Percentiles rank a stretch among this genome's conserved stretches.
phyloP scores from a whole-genome alignment of 176 grass and related monocot genomes.

The Phragmites australis region DNA sequence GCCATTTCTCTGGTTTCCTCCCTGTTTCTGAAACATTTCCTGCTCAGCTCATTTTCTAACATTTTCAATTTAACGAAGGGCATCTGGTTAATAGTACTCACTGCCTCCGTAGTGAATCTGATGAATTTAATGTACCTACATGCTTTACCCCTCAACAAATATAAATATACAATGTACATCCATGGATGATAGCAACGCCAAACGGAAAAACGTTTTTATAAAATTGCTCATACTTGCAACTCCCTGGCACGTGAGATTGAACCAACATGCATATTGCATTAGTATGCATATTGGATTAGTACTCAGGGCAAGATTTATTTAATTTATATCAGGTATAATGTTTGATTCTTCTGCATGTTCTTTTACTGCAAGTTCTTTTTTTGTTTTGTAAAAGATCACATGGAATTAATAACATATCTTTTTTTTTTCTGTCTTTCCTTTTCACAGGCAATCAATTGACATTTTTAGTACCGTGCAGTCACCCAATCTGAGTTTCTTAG shows the following conservation, averaged over 20 bases:
- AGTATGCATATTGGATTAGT: background rate
- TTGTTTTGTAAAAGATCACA: no score
- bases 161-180: no score
- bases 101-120: no score
- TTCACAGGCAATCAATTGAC: constrained; percentile 88
- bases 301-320: no score
- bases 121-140: no score
- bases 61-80: background rate
- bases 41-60: background rate
- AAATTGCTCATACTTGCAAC: no score
- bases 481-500: constrained; percentile 71
- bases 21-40: background rate
- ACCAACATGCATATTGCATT: background rate
- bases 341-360: constrained; percentile 7
- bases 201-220: no score
- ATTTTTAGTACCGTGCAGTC: constrained; percentile 71
- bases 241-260: no score
- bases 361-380: background rate
- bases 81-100: no score
- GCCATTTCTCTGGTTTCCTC: background rate
- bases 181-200: no score
- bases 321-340: background rate
- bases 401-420: background rate
- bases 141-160: no score
- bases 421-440: background rate